Evolutionary conservation across 202 grass and related monocot genomes (phyloP).

Genomic region (Panicum hallii): DNA sequence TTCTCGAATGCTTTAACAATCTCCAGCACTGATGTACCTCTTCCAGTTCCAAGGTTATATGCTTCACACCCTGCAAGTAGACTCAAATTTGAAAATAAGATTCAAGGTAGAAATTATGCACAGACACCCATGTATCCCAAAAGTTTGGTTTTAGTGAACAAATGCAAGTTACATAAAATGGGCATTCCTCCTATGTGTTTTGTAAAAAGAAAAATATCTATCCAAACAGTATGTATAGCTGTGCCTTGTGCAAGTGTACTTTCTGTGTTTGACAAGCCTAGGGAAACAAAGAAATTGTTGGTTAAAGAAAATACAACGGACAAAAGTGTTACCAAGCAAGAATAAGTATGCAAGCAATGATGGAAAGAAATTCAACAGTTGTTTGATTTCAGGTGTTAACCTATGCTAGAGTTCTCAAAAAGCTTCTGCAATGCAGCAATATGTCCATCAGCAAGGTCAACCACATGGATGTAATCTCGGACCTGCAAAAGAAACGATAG

Average conservation of each 20-base stretch:
- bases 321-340: not conserved
- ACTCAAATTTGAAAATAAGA: constrained; percentile 40
- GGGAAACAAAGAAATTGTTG: not conserved
- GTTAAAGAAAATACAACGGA: constrained; percentile 13
- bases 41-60: constrained; percentile 88
- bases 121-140: not conserved
- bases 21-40: constrained; percentile 84
- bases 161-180: constrained; percentile 5
- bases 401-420: constrained; percentile 67
- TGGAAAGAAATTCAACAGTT: constrained; percentile 10
- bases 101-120: constrained; percentile 19
- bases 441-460: constrained; percentile 92
- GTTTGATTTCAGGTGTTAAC: constrained; percentile 42
- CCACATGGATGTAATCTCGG: constrained; percentile 93
- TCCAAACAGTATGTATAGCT: not conserved
- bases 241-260: not conserved
- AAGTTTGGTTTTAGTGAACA: not conserved
- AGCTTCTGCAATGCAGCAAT: constrained; percentile 81
- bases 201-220: not conserved
- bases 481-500: constrained; percentile 52
- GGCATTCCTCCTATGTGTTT: not conserved
- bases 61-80: constrained; percentile 73
- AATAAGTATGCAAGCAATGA: not conserved
- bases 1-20: constrained; percentile 89
- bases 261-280: not conserved